Conservation (phyloP, 352 stramenopile genomes). For the Globisporangium radiosum region DNA sequence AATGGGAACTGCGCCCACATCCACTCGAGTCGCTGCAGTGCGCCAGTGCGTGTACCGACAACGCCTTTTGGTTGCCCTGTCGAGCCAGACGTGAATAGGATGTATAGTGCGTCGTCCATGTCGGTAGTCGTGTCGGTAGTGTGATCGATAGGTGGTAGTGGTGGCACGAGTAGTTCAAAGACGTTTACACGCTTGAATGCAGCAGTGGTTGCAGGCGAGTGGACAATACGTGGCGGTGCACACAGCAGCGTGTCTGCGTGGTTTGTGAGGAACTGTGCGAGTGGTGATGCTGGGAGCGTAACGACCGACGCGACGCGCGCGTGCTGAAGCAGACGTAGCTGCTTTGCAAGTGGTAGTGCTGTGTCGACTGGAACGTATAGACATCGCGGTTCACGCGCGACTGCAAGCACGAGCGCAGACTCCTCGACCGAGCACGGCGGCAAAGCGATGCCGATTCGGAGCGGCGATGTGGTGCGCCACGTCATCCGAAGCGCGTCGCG, state of each 20-base stretch:
- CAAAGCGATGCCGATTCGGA: constrained; percentile 36
- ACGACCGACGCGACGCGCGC: constrained; percentile 23
- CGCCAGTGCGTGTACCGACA: constrained; percentile 32
- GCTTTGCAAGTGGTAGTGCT: constrained; percentile 19
- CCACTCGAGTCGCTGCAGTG: constrained; percentile 39
- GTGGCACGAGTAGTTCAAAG: constrained; percentile 2
- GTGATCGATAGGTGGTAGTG: background rate
- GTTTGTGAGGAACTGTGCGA: constrained; percentile 15
- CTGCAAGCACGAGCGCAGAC: constrained; percentile 30
- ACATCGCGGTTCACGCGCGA: constrained; percentile 22
- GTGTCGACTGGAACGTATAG: constrained; percentile 45
- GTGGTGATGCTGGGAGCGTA: constrained; percentile 14
- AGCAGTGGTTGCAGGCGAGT: background rate
- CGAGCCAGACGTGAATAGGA: constrained; percentile 57
- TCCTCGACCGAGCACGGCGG: constrained; percentile 40
- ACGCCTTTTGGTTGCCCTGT: constrained; percentile 39
- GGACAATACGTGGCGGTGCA: background rate
- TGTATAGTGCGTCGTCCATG: constrained; percentile 27
- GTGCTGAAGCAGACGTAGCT: constrained; percentile 22
- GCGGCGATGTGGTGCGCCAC: background rate
- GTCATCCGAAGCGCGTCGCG: background rate
- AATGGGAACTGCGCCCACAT: constrained; percentile 42
- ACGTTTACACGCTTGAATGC: constrained; percentile 22
- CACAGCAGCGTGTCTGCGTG: background rate
- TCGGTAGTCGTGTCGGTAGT: no score